A percentile compares a stretch with the other conserved stretches of the same genome.
These are phyloP conservation scores for Trypanosoma caninum DNA, from an alignment of 208 protist genomes.

Conservation along the genomic window DNA sequence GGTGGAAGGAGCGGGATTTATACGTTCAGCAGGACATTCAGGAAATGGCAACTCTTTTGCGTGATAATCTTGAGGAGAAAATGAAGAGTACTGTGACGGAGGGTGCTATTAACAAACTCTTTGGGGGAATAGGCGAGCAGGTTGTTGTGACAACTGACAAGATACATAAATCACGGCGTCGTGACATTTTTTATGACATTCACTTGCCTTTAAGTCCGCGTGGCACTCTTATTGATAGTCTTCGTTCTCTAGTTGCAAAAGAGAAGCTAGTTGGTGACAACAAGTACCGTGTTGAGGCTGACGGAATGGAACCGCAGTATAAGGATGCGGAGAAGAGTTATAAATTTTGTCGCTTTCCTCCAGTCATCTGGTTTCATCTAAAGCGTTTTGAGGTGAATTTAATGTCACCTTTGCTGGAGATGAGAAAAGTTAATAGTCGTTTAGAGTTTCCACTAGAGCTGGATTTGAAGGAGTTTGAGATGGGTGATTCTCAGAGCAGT, in stretches of 20 bases:
- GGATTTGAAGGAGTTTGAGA: constrained; percentile 57
- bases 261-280: constrained; percentile 90
- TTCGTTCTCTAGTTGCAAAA: constrained; percentile 60
- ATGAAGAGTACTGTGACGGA: constrained; percentile 90
- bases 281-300: constrained; percentile 86
- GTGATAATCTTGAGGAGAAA: constrained; percentile 84
- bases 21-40: constrained; percentile 91
- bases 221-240: constrained; percentile 60
- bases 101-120: constrained; percentile 79
- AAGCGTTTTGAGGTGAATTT: constrained; percentile 92
- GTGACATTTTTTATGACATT: constrained; percentile 89
- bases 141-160: constrained; percentile 84
- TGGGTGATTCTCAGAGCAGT: constrained; percentile 11
- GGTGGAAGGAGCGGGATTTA: constrained; percentile 77
- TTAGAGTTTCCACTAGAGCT: constrained; percentile 79
- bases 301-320: constrained; percentile 71
- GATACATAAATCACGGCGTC: constrained; percentile 55
- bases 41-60: constrained; percentile 85
- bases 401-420: constrained; percentile 69
- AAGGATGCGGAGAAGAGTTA: constrained; percentile 86
- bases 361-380: constrained; percentile 86
- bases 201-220: constrained; percentile 73
- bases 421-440: constrained; percentile 76
- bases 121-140: constrained; percentile 75
- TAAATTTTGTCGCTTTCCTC: constrained; percentile 73